Base-by-base conservation (phyloP, 1,284 basidiomycete genomes). In the Boletellus deceptivus region DNA sequence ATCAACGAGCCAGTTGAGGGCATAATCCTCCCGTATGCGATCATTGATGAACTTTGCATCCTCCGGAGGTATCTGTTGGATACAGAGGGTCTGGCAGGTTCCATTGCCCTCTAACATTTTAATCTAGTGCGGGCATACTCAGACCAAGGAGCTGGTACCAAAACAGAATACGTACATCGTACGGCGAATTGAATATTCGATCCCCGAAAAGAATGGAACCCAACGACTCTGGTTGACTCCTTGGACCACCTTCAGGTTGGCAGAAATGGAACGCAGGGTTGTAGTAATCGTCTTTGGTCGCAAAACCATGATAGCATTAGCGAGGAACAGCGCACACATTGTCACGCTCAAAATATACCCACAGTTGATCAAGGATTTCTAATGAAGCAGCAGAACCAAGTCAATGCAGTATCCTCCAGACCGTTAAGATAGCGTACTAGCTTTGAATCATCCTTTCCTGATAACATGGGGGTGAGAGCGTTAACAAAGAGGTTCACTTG, bases 201-300 rank as follows among this genome's bases (percentile, higher is more conserved):
- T 99, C 96, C 27, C 96, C 96, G 61, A 98, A 98, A 14, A 99
- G 75, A 56, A 97, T 94, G 27, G 91, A 93, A 5, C 96, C 96
- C 24, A 99, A 75, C 2, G 87, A 90, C 70, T 97, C 95, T 13
- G 90, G 84, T 65, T 93, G 86, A 60, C 86, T 84, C 63, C 84
- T 72, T 1, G 87, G 84, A 4, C 91, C 92, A 7, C 77, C 84
- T 44, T 80, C 72, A 6, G 96, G 96, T 56, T 80, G 63, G 66
- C 96, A 98, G 70, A 98, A 98, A 57, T 86, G 86, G 59, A 98
- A 90, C 39, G 75, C 75, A 2, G 85, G 80, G 61, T 93, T 84
- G 72, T 96, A 96, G 70, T 93, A 96, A 69, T 96, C 92, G 66
- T 92, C 90, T 78, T 65, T 52, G 29, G 36, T 46, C 13, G 24